These are phyloP conservation scores for Exophiala oligosperma DNA, from an alignment of 2,329 filamentous ascomycete species.

Conservation along the genomic window DNA sequence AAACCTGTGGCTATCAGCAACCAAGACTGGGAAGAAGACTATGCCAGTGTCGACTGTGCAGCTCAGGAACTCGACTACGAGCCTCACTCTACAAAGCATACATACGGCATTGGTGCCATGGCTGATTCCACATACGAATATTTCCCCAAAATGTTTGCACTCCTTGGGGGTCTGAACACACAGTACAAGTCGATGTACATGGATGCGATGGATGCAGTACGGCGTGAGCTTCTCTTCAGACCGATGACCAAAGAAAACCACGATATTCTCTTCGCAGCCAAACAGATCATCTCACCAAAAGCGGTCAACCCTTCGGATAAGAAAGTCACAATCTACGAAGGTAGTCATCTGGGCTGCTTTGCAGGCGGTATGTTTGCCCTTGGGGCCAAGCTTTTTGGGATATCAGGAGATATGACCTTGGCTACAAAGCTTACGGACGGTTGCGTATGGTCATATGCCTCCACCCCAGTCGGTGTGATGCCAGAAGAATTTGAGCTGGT, in stretches of 20 bases:
- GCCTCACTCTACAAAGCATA: slow-evolving; percentile 35
- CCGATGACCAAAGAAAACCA: slow-evolving; percentile 45
- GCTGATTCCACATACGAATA: slow-evolving; percentile 53
- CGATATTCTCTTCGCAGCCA: slow-evolving; percentile 44
- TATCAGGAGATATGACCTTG: slow-evolving; percentile 55
- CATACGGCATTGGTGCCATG: slow-evolving; percentile 45
- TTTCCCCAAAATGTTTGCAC: slow-evolving; percentile 50
- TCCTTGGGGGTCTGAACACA: slow-evolving; percentile 43
- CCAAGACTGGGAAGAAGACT: slow-evolving; percentile 6
- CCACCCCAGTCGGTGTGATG: slow-evolving; percentile 60
- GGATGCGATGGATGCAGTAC: slow-evolving; percentile 39
- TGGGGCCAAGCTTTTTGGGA: slow-evolving; percentile 57
- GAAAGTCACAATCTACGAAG: slow-evolving; percentile 49
- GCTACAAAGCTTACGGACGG: slow-evolving; percentile 59
- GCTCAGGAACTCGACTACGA: slow-evolving; percentile 42
- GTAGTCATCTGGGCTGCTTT: slow-evolving; percentile 61
- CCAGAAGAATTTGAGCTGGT: slow-evolving; percentile 58
- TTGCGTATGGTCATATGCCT: slow-evolving; percentile 64
- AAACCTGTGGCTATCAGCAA: slow-evolving; percentile 1
- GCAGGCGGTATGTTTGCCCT: slow-evolving; percentile 63
- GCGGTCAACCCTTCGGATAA: slow-evolving; percentile 20
- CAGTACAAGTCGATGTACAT: slow-evolving; percentile 48
- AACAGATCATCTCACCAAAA: slow-evolving; percentile 25
- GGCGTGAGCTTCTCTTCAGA: slow-evolving; percentile 44
- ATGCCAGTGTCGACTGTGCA: slow-evolving; percentile 36